These are phyloP conservation scores for Teratosphaeria destructans DNA, from an alignment of 2,329 filamentous ascomycete species.

Conservation along the genomic window DNA sequence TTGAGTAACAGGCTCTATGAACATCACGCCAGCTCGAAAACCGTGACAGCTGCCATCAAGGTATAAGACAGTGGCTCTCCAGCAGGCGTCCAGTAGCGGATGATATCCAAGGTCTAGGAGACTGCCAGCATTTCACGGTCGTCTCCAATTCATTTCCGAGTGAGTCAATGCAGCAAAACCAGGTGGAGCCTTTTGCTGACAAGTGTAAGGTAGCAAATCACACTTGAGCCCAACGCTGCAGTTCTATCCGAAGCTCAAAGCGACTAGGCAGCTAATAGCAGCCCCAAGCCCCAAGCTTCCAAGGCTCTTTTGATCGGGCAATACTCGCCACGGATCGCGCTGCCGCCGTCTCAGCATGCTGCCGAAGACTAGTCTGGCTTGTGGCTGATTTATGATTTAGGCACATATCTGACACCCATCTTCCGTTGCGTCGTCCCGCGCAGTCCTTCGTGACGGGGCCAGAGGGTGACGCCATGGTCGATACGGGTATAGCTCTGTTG, in stretches of 20 bases:
- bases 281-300: neutral
- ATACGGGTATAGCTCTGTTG: neutral
- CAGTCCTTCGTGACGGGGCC: neutral
- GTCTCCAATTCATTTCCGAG: no score
- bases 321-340: neutral
- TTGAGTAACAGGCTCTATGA: no score
- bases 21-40: no score
- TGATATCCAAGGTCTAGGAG: no score
- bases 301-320: neutral
- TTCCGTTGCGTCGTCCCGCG: neutral
- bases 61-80: no score
- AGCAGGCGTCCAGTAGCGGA: no score
- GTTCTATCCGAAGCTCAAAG: neutral
- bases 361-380: neutral
- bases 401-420: neutral
- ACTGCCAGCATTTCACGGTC: no score
- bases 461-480: neutral
- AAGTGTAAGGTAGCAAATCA: neutral
- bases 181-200: neutral
- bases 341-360: neutral
- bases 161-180: neutral
- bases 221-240: neutral
- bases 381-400: neutral
- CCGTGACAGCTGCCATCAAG: no score
- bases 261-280: neutral